These are phyloP conservation scores for Picochlorum costavermella DNA, from an alignment of 139 green algal genomes.

Conservation along the genomic window DNA sequence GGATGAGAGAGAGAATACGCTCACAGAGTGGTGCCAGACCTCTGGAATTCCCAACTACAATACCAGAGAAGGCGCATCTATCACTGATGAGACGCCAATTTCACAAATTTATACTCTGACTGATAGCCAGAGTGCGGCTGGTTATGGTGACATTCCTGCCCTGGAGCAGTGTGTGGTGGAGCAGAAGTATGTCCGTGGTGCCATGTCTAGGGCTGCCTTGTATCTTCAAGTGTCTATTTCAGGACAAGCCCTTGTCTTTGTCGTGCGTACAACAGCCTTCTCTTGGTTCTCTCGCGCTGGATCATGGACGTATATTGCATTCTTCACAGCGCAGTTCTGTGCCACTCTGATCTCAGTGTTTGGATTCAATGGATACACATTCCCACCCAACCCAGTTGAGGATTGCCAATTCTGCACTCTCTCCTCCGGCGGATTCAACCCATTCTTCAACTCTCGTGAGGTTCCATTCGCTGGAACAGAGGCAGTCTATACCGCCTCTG, in stretches of 20 bases:
- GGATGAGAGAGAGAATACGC: slow-evolving; percentile 24
- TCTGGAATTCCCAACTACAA: not conserved
- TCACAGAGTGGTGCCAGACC: slow-evolving; percentile 33
- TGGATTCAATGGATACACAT: slow-evolving; percentile 60
- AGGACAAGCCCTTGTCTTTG: slow-evolving; percentile 73
- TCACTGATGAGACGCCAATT: not conserved
- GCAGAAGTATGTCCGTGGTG: slow-evolving; percentile 60
- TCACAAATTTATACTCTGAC: slow-evolving; percentile 28
- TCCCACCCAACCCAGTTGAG: slow-evolving; percentile 27
- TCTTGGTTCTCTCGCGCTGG: slow-evolving; percentile 50
- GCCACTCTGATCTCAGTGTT: slow-evolving; percentile 57
- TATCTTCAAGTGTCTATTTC: slow-evolving; percentile 65
- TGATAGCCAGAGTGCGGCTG: not conserved
- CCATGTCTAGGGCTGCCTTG: slow-evolving; percentile 59
- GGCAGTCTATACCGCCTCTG: slow-evolving; percentile 41
- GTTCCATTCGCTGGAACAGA: slow-evolving; percentile 54
- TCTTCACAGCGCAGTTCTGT: slow-evolving; percentile 50
- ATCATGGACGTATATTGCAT: slow-evolving; percentile 62
- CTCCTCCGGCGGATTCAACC: slow-evolving; percentile 28
- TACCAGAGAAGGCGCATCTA: not conserved
- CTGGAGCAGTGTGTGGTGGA: slow-evolving; percentile 62
- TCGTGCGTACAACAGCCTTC: slow-evolving; percentile 52
- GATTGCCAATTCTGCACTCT: slow-evolving; percentile 49
- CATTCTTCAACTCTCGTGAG: slow-evolving; percentile 35
- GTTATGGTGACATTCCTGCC: slow-evolving; percentile 3